Evolutionary conservation across 2,329 filamentous ascomycete species (phyloP).

Genomic region (Periconia macrospinosa): DNA sequence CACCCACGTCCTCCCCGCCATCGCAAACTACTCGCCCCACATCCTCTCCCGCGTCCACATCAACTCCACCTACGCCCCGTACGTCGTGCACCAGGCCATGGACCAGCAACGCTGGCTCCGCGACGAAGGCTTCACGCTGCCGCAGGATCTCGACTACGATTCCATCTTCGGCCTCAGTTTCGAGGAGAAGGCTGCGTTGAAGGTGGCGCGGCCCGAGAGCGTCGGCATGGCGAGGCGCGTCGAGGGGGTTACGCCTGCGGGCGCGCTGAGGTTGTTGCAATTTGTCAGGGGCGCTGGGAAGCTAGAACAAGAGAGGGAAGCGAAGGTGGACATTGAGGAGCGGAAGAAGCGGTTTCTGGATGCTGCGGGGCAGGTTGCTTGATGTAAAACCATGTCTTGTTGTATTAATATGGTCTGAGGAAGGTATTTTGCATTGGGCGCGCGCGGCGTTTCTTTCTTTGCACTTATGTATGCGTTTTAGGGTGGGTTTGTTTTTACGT

Average conservation of each 20-base stretch:
- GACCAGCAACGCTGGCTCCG: constrained; percentile 68
- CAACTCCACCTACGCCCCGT: constrained; percentile 84
- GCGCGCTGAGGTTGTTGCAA: constrained; percentile 59
- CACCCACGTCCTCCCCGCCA: constrained; percentile 58
- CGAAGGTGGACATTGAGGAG: constrained; percentile 32
- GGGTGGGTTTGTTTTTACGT: too few species aligned
- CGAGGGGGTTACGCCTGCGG: constrained; percentile 69
- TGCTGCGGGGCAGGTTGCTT: constrained; percentile 11
- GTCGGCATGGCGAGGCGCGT: constrained; percentile 86
- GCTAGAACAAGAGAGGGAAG: constrained; percentile 29
- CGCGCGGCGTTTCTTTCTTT: constrained; percentile 1
- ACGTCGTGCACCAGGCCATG: constrained; percentile 72
- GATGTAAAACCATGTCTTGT: neutral
- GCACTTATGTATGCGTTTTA: too few species aligned
- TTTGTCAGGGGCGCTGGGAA: constrained; percentile 57
- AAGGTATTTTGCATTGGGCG: constrained; percentile 13
- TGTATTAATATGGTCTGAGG: neutral
- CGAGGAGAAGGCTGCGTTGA: constrained; percentile 75
- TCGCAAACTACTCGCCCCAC: constrained; percentile 56
- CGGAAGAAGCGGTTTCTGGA: constrained; percentile 32
- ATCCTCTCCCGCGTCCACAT: constrained; percentile 74
- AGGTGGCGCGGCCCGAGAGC: constrained; percentile 74
- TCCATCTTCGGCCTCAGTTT: constrained; percentile 72
- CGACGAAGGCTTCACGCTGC: constrained; percentile 76
- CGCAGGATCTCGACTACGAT: constrained; percentile 75